phyloP scores from a whole-genome alignment of 2,329 filamentous ascomycete genomes.

The Penicillium sp. region DNA sequence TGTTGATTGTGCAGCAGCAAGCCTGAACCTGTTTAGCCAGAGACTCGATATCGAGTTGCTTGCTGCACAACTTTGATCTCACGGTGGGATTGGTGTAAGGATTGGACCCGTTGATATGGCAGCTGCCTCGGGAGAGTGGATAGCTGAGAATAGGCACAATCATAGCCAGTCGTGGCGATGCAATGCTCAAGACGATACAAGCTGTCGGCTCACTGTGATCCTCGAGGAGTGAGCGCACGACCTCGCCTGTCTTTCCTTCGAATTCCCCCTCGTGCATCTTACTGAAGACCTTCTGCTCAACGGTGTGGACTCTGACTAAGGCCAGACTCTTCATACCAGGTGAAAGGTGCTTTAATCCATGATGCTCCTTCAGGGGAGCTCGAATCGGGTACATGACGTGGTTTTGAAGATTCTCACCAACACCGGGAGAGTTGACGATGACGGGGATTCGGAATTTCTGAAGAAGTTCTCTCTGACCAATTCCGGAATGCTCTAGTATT shows the following conservation, averaged over 20 bases:
- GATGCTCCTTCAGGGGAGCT: conserved; percentile 4
- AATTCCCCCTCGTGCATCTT: neutral
- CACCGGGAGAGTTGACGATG: conserved; percentile 43
- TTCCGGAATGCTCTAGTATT: conserved; percentile 47
- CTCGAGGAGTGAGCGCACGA: conserved; percentile 5
- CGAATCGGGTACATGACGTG: conserved; percentile 19
- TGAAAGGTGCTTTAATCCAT: neutral
- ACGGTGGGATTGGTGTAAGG: conserved; percentile 1
- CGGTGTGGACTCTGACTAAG: conserved; percentile 3
- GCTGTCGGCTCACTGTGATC: conserved; percentile 10
- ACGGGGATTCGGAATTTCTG: conserved; percentile 35
- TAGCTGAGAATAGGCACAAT: conserved; percentile 7
- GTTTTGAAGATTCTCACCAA: conserved; percentile 39
- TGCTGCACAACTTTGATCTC: conserved; percentile 4
- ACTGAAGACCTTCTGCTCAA: conserved; percentile 5
- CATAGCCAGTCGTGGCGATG: conserved; percentile 1
- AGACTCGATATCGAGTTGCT: conserved; percentile 14
- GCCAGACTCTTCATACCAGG: conserved; percentile 8
- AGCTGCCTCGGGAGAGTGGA: conserved; percentile 12
- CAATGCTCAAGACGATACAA: neutral
- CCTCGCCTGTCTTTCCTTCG: neutral
- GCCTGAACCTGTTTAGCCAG: conserved; percentile 9
- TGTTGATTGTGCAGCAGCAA: neutral
- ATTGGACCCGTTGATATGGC: conserved; percentile 6
- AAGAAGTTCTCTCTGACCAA: conserved; percentile 39